phyloP scores from a whole-genome alignment of 306 rosid species.

The Fragaria vesca region DNA sequence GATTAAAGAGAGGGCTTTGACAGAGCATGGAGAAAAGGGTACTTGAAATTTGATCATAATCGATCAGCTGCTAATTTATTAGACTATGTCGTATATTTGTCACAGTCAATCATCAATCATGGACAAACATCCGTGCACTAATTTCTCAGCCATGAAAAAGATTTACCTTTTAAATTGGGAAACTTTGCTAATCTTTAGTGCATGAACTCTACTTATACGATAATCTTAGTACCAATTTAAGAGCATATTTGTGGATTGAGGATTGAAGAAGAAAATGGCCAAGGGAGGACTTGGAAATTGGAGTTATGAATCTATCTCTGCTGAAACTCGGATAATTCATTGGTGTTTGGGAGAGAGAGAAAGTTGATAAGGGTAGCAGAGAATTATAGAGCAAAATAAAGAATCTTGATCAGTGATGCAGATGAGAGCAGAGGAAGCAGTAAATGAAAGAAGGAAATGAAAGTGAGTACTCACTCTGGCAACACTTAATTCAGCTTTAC shows the following conservation, averaged over 20 bases:
- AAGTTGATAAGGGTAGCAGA: conserved; percentile 4
- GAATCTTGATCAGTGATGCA: conserved; percentile 3
- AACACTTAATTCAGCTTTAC: conserved; percentile 7
- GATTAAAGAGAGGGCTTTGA: conserved; percentile 31
- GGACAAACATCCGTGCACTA: conserved; percentile 42
- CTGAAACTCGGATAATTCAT: not conserved
- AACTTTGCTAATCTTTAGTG: conserved; percentile 19
- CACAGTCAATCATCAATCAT: conserved; percentile 44
- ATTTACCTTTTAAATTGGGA: conserved; percentile 26
- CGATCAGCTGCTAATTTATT: conserved; percentile 5
- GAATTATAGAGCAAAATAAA: not conserved
- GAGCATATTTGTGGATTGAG: not conserved
- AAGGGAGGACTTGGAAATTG: not conserved
- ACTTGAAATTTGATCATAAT: conserved; percentile 11
- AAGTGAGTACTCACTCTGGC: not conserved
- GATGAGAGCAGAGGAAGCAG: conserved; percentile 2
- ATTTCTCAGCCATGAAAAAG: conserved; percentile 34
- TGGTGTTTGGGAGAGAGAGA: conserved; percentile 7
- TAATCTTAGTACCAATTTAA: not conserved
- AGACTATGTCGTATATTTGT: conserved; percentile 18
- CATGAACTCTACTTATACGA: not conserved
- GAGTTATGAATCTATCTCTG: not conserved
- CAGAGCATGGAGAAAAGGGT: conserved; percentile 27
- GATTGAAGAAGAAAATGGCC: not conserved
- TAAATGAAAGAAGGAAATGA: not conserved